These are phyloP conservation scores for Cryptosporidium sp. DNA, from an alignment of 169 alveolate genomes.

Conservation along the genomic window DNA sequence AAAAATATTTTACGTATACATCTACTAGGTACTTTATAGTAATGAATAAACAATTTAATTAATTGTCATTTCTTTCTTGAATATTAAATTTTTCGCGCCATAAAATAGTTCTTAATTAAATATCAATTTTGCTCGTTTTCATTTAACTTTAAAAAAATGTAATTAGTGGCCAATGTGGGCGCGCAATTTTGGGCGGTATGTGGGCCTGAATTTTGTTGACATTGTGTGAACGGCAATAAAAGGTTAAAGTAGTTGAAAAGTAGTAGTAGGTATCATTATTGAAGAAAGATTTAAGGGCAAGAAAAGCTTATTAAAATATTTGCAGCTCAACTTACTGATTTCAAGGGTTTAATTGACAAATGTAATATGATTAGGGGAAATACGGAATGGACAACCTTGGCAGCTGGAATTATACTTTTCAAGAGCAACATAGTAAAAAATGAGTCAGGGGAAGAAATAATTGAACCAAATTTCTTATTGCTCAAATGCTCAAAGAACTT, in stretches of 20 bases:
- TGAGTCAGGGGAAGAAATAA: background rate
- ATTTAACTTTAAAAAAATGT: background rate
- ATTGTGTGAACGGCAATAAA: background rate
- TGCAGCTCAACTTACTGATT: background rate
- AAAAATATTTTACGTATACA: background rate
- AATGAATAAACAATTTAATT: background rate
- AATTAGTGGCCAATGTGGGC: background rate
- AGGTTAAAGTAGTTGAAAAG: background rate
- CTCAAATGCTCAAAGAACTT: constrained; percentile 37
- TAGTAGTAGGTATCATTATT: no score
- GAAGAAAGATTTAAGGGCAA: background rate
- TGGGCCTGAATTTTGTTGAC: background rate
- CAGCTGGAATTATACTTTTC: constrained; percentile 69
- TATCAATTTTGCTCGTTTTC: background rate
- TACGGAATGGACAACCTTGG: constrained; percentile 20
- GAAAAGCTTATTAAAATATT: background rate
- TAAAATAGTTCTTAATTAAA: background rate
- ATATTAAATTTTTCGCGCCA: background rate
- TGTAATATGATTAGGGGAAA: background rate
- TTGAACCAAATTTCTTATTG: constrained; percentile 44
- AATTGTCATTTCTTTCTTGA: background rate
- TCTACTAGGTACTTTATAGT: background rate
- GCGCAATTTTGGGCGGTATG: background rate
- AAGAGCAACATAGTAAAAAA: background rate
- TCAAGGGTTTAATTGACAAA: background rate